Percentiles rank a stretch among this genome's conserved stretches.
phyloP scores from a whole-genome alignment of 108 stramenopile genomes.

The Bacterosira constricta region DNA sequence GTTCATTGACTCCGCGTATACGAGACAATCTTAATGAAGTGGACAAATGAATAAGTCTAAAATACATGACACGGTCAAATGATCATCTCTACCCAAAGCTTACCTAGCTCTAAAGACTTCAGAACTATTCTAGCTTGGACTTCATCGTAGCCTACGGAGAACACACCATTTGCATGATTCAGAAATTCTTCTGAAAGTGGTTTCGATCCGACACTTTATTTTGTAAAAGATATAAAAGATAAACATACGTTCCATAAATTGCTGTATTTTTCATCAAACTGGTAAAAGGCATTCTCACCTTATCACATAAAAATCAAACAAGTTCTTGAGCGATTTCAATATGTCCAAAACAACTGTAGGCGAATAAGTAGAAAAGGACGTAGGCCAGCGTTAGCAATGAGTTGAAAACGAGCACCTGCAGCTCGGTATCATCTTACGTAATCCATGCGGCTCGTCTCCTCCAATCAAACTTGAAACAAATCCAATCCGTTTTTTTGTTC shows the following conservation, averaged over 20 bases:
- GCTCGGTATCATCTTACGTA: background rate
- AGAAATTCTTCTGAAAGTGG: slow-evolving; percentile 9
- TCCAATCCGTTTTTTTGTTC: slow-evolving; percentile 37
- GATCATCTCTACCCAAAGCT: too few relatives aligned
- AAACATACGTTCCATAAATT: too few relatives aligned
- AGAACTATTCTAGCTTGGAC: slow-evolving; percentile 10
- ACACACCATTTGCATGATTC: slow-evolving; percentile 11
- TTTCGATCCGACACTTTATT: slow-evolving; percentile 27
- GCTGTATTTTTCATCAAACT: too few relatives aligned
- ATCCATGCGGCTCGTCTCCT: slow-evolving; percentile 47
- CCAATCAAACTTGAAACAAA: slow-evolving; percentile 44
- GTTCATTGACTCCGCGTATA: slow-evolving; percentile 44
- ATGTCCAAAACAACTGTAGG: slow-evolving; percentile 31
- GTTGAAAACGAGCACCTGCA: background rate
- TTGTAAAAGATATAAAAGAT: too few relatives aligned
- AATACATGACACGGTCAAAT: too few relatives aligned
- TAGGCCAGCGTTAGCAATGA: background rate
- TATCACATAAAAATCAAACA: slow-evolving; percentile 34
- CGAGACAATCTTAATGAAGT: too few relatives aligned
- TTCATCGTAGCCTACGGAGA: slow-evolving; percentile 25
- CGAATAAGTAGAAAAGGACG: too few relatives aligned
- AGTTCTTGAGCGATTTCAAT: slow-evolving; percentile 13
- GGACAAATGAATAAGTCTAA: too few relatives aligned
- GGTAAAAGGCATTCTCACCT: too few relatives aligned
- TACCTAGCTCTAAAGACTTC: slow-evolving; percentile 39